phyloP scores from a whole-genome alignment of 306 rosid species.

The Rosa chinensis region DNA sequence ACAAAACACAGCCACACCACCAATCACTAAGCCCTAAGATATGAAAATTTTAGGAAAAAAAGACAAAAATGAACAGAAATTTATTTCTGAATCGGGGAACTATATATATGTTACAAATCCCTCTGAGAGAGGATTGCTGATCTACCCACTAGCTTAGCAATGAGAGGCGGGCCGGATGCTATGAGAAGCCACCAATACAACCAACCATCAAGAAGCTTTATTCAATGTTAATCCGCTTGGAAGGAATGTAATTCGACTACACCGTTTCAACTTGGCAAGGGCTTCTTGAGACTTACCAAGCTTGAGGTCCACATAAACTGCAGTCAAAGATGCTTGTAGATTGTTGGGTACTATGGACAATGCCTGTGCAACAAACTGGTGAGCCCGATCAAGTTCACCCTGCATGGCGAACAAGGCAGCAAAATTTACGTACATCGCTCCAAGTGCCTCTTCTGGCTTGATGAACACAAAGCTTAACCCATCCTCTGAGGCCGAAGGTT shows the following conservation, averaged over 20 bases:
- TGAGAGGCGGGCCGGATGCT: constrained; percentile 45
- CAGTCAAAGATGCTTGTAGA: constrained; percentile 77
- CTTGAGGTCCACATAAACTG: constrained; percentile 77
- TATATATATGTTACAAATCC: constrained; percentile 92
- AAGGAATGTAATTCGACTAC: constrained; percentile 71
- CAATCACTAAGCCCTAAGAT: constrained; percentile 61
- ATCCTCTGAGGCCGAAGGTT: constrained; percentile 44
- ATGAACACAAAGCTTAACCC: constrained; percentile 51
- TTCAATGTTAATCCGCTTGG: constrained; percentile 61
- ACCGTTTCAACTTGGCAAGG: constrained; percentile 64
- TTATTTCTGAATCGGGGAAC: constrained; percentile 87
- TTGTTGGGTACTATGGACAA: constrained; percentile 70
- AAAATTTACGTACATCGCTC: constrained; percentile 72
- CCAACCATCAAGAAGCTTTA: constrained; percentile 62
- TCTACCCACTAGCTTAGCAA: constrained; percentile 70
- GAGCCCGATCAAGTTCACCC: constrained; percentile 77
- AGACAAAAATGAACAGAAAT: constrained; percentile 43
- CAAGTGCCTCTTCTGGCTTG: constrained; percentile 90
- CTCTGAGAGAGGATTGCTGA: constrained; percentile 65
- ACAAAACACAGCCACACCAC: constrained; percentile 90
- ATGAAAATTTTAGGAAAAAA: constrained; percentile 35
- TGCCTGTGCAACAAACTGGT: constrained; percentile 57
- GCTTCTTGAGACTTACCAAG: constrained; percentile 80
- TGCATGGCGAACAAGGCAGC: constrained; percentile 74
- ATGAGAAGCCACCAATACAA: constrained; percentile 55